Evolutionary conservation across 2,329 filamentous ascomycete species (phyloP), one percentile per base, ranked within the genome.

Genomic region (Ophiostoma triangulosporum): DNA sequence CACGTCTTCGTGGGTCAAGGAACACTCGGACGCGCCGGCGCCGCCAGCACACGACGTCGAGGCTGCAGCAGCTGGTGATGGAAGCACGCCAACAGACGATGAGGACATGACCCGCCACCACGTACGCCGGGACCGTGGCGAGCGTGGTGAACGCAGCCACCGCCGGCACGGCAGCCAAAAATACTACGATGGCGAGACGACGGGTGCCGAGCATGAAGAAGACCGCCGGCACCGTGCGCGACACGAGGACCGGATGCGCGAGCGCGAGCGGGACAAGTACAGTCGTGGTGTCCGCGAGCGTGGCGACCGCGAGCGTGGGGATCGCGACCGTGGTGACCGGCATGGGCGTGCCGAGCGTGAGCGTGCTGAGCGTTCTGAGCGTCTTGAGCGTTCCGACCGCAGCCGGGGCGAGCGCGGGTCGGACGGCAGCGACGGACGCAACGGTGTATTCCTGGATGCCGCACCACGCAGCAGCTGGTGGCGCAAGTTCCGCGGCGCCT

Each of bases 1-100:
- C 26, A 83, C 79, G 0, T 78, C 76, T 8, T 82, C 78, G 0
- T 83, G 80, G 80, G 79, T 83, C 4, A 81, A 81, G 64, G 78
- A 83, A 12, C 74, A 81, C 59, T 77, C 75, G 2, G 80, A 81
- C 59, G 78, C 78, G 3, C 77, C 77, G 1, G 77, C 78, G 3
- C 78, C 79, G 2, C 77, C 76, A 1, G 68, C 69, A n/a, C 33
- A 33, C 15, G 57, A 52, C 3, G 43, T 31, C 12, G 53, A 36
- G 60, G 60, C 45, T 67, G 65, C 15, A 62, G 63, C 20, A 59
- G 52, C 52, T 3, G 49, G 60, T 24, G 54, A 51, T 22, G 54
- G 40, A 20, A 64, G 62, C n/a, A 68, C 68, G 12, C 68, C 65
- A 1, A 64, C 64, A 15, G 66, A 64, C 3, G 64, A 74, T 9